Conservation (phyloP, 2,329 filamentous ascomycete species). For the Rosellinia necatrix region DNA sequence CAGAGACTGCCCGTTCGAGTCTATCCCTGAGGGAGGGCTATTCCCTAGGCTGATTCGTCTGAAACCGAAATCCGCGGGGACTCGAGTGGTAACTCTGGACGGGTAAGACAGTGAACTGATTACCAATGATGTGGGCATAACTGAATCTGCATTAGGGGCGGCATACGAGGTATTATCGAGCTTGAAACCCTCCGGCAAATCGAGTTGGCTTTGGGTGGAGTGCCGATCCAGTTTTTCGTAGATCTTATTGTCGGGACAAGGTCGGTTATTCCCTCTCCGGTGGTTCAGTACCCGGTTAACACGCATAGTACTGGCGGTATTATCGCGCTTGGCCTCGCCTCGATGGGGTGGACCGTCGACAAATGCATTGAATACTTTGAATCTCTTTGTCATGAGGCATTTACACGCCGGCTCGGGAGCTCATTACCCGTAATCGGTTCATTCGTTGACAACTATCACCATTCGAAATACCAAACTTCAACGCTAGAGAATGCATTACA, state of each 20-base stretch:
- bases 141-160: neutral
- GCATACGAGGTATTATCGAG: neutral
- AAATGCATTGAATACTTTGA: slow-evolving; percentile 1
- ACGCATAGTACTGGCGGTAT: neutral
- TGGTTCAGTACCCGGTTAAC: neutral
- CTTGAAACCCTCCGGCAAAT: neutral
- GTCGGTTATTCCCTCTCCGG: neutral
- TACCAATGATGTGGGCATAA: too few species aligned
- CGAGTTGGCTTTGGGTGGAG: neutral
- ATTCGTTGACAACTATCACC: neutral
- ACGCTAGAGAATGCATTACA: neutral
- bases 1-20: neutral
- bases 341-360: neutral
- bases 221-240: neutral
- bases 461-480: neutral
- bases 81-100: neutral
- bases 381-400: neutral
- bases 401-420: neutral
- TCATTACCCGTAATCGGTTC: neutral
- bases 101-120: neutral
- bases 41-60: neutral
- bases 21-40: neutral
- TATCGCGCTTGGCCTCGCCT: neutral
- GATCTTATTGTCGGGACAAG: slow-evolving; percentile 3
- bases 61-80: neutral